Evolutionary conservation across 805 yeast genomes (phyloP).

Genomic region (Candida pseudoglaebosa): DNA sequence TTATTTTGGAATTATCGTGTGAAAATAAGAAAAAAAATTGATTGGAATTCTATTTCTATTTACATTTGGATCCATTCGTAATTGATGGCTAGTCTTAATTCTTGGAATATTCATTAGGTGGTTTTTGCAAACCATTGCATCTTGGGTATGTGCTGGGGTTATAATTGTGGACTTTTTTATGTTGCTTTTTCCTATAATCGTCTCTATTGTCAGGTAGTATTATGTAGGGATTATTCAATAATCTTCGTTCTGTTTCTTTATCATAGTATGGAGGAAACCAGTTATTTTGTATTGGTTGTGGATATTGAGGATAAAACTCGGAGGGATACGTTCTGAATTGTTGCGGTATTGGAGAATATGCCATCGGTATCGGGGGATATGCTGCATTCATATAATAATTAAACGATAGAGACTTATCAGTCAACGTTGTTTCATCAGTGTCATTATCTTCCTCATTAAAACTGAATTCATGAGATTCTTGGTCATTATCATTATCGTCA

Average conservation of each 20-base stretch:
- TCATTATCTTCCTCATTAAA: constrained; percentile 5
- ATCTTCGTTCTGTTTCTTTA: constrained; percentile 22
- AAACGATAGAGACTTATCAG: constrained; percentile 3
- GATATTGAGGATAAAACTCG: constrained; percentile 3
- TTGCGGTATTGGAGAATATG: constrained; percentile 1
- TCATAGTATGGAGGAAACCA: constrained; percentile 15
- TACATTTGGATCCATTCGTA: too few species aligned
- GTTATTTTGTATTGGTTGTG: constrained; percentile 1
- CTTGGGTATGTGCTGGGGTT: too few species aligned
- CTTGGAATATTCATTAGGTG: too few species aligned
- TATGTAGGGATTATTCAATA: constrained; percentile 26
- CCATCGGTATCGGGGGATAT: constrained; percentile 5
- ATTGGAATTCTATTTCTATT: too few species aligned
- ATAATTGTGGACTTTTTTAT: not conserved
- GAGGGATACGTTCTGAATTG: constrained; percentile 3
- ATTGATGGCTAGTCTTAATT: too few species aligned
- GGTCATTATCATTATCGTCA: constrained; percentile 4
- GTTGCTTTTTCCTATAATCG: constrained; percentile 5
- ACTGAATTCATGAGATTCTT: constrained; percentile 1
- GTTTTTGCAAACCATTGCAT: too few species aligned
- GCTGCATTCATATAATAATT: not conserved
- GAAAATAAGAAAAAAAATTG: too few species aligned
- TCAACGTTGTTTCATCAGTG: constrained; percentile 4
- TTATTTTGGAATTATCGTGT: too few species aligned
- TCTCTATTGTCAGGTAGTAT: constrained; percentile 20